A percentile compares a stretch with the other conserved stretches of the same genome.
Evolutionary conservation across 2,329 filamentous ascomycete species (phyloP).

Genomic region (Thermomyces lanuginosus): DNA sequence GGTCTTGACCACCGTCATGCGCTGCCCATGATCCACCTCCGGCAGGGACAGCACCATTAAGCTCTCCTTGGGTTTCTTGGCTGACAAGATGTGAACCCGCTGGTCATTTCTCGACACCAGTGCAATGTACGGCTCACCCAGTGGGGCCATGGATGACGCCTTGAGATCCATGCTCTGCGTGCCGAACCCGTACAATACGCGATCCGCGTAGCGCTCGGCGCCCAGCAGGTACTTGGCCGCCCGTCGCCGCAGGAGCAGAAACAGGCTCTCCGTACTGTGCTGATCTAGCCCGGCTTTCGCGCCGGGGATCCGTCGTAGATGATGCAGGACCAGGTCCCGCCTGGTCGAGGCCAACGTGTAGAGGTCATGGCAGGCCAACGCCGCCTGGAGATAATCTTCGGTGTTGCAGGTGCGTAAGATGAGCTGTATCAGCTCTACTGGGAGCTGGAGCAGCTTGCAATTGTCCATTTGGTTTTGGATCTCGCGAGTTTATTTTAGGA

Average conservation of each 20-base stretch:
- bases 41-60: constrained; percentile 10
- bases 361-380: constrained; percentile 20
- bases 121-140: constrained; percentile 9
- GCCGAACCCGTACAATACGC: constrained; percentile 14
- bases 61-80: constrained; percentile 6
- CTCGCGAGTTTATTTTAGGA: no score
- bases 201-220: constrained; percentile 17
- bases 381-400: constrained; percentile 22
- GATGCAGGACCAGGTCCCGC: constrained; percentile 21
- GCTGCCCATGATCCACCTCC: constrained; percentile 10
- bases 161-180: constrained; percentile 14
- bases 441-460: constrained; percentile 17
- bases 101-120: constrained; percentile 17
- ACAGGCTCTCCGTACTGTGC: constrained; percentile 14
- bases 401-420: constrained; percentile 20
- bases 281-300: constrained; percentile 9
- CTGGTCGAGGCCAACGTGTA: constrained; percentile 19
- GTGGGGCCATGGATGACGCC: constrained; percentile 17
- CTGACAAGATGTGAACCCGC: constrained; percentile 16
- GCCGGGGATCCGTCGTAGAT: constrained; percentile 22
- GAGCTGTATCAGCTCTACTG: constrained; percentile 24
- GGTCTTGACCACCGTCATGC: constrained; percentile 17
- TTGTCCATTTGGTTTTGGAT: not conserved
- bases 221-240: constrained; percentile 21
- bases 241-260: constrained; percentile 15